Evolutionary conservation across 108 stramenopile genomes (phyloP), one percentile per base, ranked within the genome.

Genomic region (Nitzschia inconspicua): DNA sequence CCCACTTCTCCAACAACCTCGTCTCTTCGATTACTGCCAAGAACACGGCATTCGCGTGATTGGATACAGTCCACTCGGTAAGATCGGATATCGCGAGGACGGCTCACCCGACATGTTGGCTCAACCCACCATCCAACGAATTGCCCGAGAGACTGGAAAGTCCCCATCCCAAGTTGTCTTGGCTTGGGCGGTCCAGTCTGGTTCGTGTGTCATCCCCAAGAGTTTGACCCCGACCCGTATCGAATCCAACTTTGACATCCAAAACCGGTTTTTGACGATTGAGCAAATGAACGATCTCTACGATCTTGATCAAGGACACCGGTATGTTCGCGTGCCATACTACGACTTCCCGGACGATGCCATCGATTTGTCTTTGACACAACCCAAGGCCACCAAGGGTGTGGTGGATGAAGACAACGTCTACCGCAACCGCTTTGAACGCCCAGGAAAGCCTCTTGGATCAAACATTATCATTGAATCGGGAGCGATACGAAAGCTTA

Each of bases 61-160:
- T 47, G 95, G 84, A 0, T 96, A 89, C 56, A 83, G 83, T 6
- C 91, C 95, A 3, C 66, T 96, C 20, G 95, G 92, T 13, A 36
- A 32, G 7, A 25, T 36, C 1, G 53, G 53, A 37, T 37, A 37
- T 36, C 35, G 37, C 18, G 53, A 32, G 23, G 35, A 10, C 10
- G 70, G 67, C 31, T 81, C 83, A 29, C 84, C 84, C 0, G 46
- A 57, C 22, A 19, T 90, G 14, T 54, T 86, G 16, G 60, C 72
- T 7, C 81, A 86, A 51, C 76, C 80, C n/a, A 62, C 70, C 7
- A 47, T 84, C 57, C 58, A 47, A 51, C 43, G 56, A 25, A 73
- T 85, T 43, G 83, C 84, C 7, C 25, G 46, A 29, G 44, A 49
- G 10, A 65, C 77, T 42, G 68, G 72, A 27, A 65, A 67, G 11